phyloP scores from a whole-genome alignment of 2,329 filamentous ascomycete genomes.

The Clathrospora elynae region DNA sequence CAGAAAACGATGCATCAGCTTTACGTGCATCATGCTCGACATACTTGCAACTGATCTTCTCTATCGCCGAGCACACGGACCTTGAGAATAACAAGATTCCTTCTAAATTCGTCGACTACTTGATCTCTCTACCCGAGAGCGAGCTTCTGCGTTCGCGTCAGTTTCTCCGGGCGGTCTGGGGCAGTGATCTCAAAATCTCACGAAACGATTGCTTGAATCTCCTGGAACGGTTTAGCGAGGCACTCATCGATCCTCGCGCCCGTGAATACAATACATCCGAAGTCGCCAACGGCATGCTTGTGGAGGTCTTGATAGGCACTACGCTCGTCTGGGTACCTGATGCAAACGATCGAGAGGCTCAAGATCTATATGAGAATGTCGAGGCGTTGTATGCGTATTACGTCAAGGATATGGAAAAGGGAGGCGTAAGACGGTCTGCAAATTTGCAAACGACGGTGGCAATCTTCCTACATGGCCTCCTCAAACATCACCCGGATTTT shows the following conservation, averaged over 20 bases:
- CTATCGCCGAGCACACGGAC: slow-evolving; percentile 16
- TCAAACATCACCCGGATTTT: slow-evolving; percentile 71
- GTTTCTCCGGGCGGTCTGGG: slow-evolving; percentile 36
- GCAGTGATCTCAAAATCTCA: slow-evolving; percentile 29
- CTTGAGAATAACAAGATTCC: slow-evolving; percentile 27
- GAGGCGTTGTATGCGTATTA: slow-evolving; percentile 82
- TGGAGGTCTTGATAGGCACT: slow-evolving; percentile 42
- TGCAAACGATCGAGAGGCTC: slow-evolving; percentile 31
- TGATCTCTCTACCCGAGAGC: slow-evolving; percentile 33
- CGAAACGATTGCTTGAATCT: slow-evolving; percentile 33
- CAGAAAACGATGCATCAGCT: slow-evolving; percentile 33
- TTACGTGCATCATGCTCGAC: slow-evolving; percentile 38
- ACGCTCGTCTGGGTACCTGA: slow-evolving; percentile 32
- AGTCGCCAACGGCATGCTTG: slow-evolving; percentile 45
- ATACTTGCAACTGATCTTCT: slow-evolving; percentile 39
- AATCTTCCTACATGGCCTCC: slow-evolving; percentile 70
- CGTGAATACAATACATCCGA: slow-evolving; percentile 47
- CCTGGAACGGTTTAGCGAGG: slow-evolving; percentile 39
- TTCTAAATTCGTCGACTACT: slow-evolving; percentile 32
- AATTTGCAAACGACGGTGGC: slow-evolving; percentile 70
- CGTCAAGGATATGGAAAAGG: slow-evolving; percentile 68
- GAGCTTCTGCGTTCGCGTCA: slow-evolving; percentile 41
- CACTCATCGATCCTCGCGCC: slow-evolving; percentile 41
- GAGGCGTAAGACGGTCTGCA: slow-evolving; percentile 68
- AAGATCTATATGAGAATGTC: slow-evolving; percentile 64